A percentile compares a stretch with the other conserved stretches of the same genome.
Evolutionary conservation across 495 filamentous ascomycete species (phyloP).

Genomic region (Glonium stellatum): DNA sequence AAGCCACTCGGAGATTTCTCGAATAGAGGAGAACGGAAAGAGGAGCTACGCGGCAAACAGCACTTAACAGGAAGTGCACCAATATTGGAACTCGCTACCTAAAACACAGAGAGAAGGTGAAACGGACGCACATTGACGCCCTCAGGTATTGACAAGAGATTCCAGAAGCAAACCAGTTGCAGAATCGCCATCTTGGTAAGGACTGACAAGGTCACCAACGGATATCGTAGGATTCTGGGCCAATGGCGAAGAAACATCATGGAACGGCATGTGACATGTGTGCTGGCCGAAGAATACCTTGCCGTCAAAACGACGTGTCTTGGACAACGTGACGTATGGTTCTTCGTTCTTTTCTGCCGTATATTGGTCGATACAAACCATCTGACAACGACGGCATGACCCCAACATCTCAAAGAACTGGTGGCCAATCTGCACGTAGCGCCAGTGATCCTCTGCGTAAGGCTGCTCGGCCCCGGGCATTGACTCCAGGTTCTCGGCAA

Average conservation of each 20-base stretch:
- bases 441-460: conserved; percentile 57
- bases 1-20: conserved; percentile 19
- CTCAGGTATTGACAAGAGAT: conserved; percentile 16
- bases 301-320: conserved; percentile 72
- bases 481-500: conserved; percentile 47
- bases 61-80: not conserved
- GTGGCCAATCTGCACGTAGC: conserved; percentile 42
- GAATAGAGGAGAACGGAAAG: conserved; percentile 5
- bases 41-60: conserved; percentile 2
- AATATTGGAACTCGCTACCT: not conserved
- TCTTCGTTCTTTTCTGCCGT: conserved; percentile 73
- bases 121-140: conserved; percentile 19
- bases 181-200: conserved; percentile 29
- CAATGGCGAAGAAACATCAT: conserved; percentile 9
- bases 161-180: conserved; percentile 5
- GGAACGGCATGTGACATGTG: conserved; percentile 40
- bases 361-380: conserved; percentile 87
- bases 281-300: conserved; percentile 85
- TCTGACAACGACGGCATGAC: conserved; percentile 81
- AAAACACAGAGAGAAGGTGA: conserved; percentile 7
- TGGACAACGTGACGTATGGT: conserved; percentile 80
- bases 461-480: conserved; percentile 44
- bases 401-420: conserved; percentile 65
- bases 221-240: conserved; percentile 46
- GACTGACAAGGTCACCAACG: conserved; percentile 49